phyloP scores from a whole-genome alignment of 2,329 filamentous ascomycete genomes.

The Pseudogymnoascus sp. region DNA sequence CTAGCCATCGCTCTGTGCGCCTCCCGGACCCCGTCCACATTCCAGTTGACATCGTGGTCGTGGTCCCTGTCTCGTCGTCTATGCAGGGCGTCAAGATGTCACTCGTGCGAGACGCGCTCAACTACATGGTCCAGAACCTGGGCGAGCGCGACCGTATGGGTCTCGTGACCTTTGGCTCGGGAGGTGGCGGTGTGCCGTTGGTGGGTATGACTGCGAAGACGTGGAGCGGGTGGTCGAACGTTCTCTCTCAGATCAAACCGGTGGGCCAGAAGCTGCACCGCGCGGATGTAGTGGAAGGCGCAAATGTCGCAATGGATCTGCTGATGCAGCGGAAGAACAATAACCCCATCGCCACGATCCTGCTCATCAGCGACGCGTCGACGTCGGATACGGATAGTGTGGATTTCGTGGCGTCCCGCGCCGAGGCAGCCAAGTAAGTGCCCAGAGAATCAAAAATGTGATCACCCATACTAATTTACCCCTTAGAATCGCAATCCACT shows the following conservation, averaged over 20 bases:
- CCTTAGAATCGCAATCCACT: conserved; percentile 79
- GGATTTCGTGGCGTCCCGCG: conserved; percentile 93
- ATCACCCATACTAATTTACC: conserved; percentile 14
- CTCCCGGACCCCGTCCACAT: conserved; percentile 57
- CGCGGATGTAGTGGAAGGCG: conserved; percentile 93
- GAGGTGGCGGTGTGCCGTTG: conserved; percentile 82
- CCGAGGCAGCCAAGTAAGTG: conserved; percentile 88
- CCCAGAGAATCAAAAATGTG: neutral
- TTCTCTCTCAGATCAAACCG: conserved; percentile 79
- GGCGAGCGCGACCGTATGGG: conserved; percentile 96
- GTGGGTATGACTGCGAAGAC: conserved; percentile 97
- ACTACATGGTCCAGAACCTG: conserved; percentile 82
- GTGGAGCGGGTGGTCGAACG: conserved; percentile 84
- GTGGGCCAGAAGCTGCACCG: conserved; percentile 95
- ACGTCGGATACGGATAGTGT: conserved; percentile 91
- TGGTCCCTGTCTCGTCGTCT: conserved; percentile 93
- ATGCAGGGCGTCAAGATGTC: conserved; percentile 99
- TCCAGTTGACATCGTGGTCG: conserved; percentile 89
- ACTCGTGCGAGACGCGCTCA: conserved; percentile 79
- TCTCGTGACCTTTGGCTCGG: conserved; percentile 91
- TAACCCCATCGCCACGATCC: conserved; percentile 89
- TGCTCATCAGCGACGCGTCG: conserved; percentile 95
- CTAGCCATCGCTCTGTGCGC: conserved; percentile 44
- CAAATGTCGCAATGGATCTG: conserved; percentile 96
- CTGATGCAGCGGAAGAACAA: conserved; percentile 96